Percentiles rank a stretch among this genome's conserved stretches.
Conservation (phyloP, 169 alveolate species). For the Fabrea salina region DNA sequence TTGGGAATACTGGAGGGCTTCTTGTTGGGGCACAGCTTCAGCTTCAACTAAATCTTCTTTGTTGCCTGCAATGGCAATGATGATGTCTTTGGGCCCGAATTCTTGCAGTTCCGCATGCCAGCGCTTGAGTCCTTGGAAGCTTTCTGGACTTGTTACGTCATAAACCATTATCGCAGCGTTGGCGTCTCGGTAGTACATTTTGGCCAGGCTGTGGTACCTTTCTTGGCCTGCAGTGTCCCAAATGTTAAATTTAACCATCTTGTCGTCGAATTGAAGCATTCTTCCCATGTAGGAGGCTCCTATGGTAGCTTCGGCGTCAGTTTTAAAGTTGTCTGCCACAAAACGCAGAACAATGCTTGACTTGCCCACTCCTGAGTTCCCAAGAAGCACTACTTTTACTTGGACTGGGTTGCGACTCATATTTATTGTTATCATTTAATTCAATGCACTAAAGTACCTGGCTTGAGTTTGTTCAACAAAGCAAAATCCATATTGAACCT, state of each 20-base stretch:
- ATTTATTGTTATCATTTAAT: background rate
- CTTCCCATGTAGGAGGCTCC: conserved; percentile 34
- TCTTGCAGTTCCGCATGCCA: background rate
- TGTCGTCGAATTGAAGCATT: conserved; percentile 28
- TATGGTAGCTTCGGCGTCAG: conserved; percentile 21
- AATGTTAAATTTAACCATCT: conserved; percentile 33
- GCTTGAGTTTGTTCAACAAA: too few species aligned
- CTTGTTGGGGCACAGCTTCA: conserved; percentile 39
- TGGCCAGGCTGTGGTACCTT: conserved; percentile 4
- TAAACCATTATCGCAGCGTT: conserved; percentile 76
- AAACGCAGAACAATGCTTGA: conserved; percentile 40
- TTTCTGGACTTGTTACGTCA: conserved; percentile 74
- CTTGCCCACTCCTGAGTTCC: conserved; percentile 57
- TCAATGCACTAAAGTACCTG: too few species aligned
- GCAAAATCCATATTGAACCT: too few species aligned
- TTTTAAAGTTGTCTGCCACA: conserved; percentile 21
- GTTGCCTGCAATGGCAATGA: conserved; percentile 58
- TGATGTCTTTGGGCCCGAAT: background rate
- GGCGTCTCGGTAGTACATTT: conserved; percentile 54
- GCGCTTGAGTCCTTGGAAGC: conserved; percentile 48
- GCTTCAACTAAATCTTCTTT: conserved; percentile 49
- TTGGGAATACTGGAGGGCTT: conserved; percentile 46
- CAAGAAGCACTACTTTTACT: conserved; percentile 44
- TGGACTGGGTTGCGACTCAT: background rate
- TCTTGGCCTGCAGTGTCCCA: conserved; percentile 44